Conservation (phyloP, 2,329 filamentous ascomycete species). For the Zymoseptoria crescenta region DNA sequence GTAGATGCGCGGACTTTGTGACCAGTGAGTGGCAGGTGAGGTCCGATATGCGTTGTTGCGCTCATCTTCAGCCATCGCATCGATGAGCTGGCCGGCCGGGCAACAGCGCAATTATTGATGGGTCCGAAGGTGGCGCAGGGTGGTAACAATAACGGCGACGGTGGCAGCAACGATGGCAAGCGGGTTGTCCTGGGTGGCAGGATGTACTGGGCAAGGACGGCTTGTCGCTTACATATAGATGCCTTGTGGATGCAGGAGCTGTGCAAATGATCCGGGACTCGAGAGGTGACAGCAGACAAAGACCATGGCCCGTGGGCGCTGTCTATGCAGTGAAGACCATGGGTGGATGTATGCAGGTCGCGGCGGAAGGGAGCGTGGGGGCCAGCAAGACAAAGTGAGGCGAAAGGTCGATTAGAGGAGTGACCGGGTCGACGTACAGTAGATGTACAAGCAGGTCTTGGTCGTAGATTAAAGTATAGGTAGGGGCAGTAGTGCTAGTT, state of each 20-base stretch:
- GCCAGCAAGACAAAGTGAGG: not conserved
- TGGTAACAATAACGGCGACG: slow-evolving; percentile 9
- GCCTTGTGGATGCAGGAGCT: slow-evolving; percentile 1
- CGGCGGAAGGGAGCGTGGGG: not conserved
- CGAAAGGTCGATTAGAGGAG: not conserved
- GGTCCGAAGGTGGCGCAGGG: slow-evolving; percentile 1
- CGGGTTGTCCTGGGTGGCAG: slow-evolving; percentile 21
- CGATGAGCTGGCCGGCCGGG: slow-evolving; percentile 5
- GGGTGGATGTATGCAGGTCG: slow-evolving; percentile 6
- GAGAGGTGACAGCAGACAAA: slow-evolving; percentile 3
- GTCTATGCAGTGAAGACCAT: not conserved
- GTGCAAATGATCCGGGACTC: slow-evolving; percentile 3
- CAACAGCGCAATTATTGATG: not conserved
- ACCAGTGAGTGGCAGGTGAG: slow-evolving; percentile 23
- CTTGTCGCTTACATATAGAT: not conserved
- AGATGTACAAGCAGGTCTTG: not conserved
- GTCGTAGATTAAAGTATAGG: not conserved
- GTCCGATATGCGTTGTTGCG: slow-evolving; percentile 21
- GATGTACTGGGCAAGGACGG: slow-evolving; percentile 10
- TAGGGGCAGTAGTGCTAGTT: not conserved
- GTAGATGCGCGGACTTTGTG: slow-evolving; percentile 28
- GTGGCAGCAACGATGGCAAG: slow-evolving; percentile 19
- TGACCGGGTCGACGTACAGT: not conserved
- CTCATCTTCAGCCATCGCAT: slow-evolving; percentile 27
- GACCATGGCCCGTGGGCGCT: slow-evolving; percentile 3